A percentile compares a stretch with the other conserved stretches of the same genome.
phyloP scores from a whole-genome alignment of 805 yeast genomes.

The Dipodascopsis tothii region DNA sequence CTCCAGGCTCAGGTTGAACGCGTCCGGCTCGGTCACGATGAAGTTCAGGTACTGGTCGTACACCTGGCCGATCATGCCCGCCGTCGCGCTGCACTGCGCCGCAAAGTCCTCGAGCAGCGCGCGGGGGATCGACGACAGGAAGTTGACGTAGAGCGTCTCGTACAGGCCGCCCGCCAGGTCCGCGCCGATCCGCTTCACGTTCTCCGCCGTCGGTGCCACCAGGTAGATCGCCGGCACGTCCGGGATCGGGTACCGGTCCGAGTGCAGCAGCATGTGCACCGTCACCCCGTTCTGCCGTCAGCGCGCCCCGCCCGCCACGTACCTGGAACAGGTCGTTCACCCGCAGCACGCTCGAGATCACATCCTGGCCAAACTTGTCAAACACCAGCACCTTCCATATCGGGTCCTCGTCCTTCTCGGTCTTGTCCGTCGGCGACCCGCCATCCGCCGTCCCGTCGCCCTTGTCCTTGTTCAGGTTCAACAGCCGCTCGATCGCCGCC shows the following conservation, averaged over 20 bases:
- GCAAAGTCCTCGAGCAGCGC: constrained; percentile 77
- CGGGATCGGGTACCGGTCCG: constrained; percentile 73
- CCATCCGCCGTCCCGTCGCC: constrained; percentile 37
- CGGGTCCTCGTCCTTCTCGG: constrained; percentile 50
- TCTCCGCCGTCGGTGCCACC: constrained; percentile 76
- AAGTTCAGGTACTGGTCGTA: constrained; percentile 91
- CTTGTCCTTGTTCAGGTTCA: constrained; percentile 65
- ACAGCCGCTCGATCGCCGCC: constrained; percentile 67
- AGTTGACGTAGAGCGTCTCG: constrained; percentile 73
- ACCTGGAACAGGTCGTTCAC: constrained; percentile 73
- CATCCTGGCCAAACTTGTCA: constrained; percentile 72
- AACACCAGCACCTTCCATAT: constrained; percentile 87
- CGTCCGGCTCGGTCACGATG: constrained; percentile 84
- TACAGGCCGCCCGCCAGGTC: constrained; percentile 73
- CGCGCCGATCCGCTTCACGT: constrained; percentile 51
- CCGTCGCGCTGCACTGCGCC: constrained; percentile 60
- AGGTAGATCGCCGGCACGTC: constrained; percentile 95
- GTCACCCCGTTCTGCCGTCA: constrained; percentile 69
- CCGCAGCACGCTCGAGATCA: constrained; percentile 82
- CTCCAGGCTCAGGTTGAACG: constrained; percentile 69
- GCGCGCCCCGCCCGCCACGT: background rate
- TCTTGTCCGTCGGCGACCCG: constrained; percentile 36
- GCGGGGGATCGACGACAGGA: constrained; percentile 71
- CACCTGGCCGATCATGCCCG: constrained; percentile 72
- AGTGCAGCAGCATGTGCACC: constrained; percentile 66